A percentile compares a stretch with the other conserved stretches of the same genome.
phyloP scores from a whole-genome alignment of 192 early-diverging fungal species.

The Anaeromyces robustus region DNA sequence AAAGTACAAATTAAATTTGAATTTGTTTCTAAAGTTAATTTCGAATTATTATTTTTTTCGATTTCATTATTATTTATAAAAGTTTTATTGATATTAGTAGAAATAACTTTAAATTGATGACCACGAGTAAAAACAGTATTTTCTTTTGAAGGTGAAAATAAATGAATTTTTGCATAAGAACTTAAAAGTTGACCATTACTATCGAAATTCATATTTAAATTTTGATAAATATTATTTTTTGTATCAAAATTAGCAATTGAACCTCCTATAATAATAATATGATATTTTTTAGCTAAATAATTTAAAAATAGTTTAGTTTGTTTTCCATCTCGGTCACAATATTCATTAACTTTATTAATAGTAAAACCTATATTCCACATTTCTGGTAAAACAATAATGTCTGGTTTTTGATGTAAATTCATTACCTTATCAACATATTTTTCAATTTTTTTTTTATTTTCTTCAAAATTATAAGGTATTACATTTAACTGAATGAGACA shows the following conservation, averaged over 20 bases:
- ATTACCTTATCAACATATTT: background rate
- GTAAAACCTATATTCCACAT: background rate
- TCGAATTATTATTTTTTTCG: too few relatives aligned
- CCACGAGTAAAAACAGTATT: background rate
- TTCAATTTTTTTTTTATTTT: background rate
- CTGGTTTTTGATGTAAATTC: background rate
- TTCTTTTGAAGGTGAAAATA: background rate
- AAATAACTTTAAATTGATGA: background rate
- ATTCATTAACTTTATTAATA: background rate
- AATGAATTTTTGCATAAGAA: background rate
- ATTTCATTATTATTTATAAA: too few relatives aligned
- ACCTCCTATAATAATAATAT: background rate
- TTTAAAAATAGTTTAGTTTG: background rate
- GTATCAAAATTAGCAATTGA: background rate
- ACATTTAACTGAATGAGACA: background rate
- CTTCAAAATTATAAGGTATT: background rate
- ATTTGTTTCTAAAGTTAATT: too few relatives aligned
- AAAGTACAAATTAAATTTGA: background rate
- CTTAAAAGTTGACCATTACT: background rate
- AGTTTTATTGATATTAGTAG: background rate
- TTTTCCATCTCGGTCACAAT: background rate
- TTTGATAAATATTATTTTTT: background rate
- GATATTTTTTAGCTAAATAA: background rate
- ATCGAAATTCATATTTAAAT: background rate
- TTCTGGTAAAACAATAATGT: background rate